Evolutionary conservation across 116 monocot genomes (phyloP), one percentile per base, ranked within the genome.

Genomic region (Iris pallida): DNA sequence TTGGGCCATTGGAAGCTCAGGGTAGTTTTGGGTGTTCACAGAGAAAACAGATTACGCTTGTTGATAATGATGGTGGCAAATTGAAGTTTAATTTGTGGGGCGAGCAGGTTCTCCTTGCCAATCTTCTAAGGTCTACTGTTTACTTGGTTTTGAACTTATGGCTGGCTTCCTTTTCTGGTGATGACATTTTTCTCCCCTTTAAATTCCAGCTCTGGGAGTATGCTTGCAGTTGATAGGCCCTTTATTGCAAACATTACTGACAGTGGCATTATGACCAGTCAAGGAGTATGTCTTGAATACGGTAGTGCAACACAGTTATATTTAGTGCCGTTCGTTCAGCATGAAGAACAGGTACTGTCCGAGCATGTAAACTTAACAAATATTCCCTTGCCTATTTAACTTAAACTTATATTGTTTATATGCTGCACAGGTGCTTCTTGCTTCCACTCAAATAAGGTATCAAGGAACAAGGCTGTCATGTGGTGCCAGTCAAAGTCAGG

Each of bases 51-150:
- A 86, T 97, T 65, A 74, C 65, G 42, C 85, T 97, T 61, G 68
- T 84, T 77, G 97, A 97, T 65, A 75, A 79, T 78, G 87, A 97
- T 78, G 90, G 78, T 65, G 48, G 45, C 17, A 89, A 74, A 46
- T 68, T 89, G 66, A 89, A 92, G 30, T 97, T 97, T 78, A 58
- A 92, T 53, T 75, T 97, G 45, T 97, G 97, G 97, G 97, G 97
- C 9, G 92, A 92, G 56, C 97, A 97, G 69, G 73, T 85, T 83
- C 66, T 89, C 41, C 85, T 97, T 73, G 85, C 89, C 61, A 92
- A 89, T 77, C 83, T 92, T 76, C 83, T 97, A 68, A 97, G 89
- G 97, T 97, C 14, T 42, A 7, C 13, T 57, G 3, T 69, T 63
- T 43, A 9, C 42, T 59, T 65, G 19, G 58, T 47, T 14, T 63